Conservation (phyloP, 202 grass and related monocot genomes). For the Schoenoplectus tabernaemontani region DNA sequence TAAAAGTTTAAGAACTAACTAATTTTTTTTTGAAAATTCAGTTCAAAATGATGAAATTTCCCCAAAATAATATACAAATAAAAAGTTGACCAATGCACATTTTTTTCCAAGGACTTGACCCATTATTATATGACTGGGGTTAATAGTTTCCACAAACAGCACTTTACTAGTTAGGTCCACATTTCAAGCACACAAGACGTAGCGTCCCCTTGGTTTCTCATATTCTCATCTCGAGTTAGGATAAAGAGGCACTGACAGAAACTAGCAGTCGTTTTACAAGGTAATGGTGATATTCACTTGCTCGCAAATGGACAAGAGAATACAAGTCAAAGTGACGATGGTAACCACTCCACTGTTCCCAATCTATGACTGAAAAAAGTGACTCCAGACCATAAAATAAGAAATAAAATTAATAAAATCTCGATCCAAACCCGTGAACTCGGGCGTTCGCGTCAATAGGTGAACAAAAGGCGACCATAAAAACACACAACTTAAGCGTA, state of each 20-base stretch:
- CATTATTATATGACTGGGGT: too few species aligned
- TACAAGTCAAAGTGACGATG: neutral
- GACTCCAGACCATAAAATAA: neutral
- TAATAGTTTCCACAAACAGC: neutral
- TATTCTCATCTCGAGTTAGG: neutral
- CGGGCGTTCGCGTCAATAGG: too few species aligned
- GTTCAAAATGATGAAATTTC: too few species aligned
- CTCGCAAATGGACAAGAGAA: neutral
- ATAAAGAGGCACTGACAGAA: neutral
- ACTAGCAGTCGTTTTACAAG: neutral
- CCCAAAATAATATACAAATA: neutral
- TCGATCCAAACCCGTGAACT: too few species aligned
- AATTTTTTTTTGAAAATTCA: too few species aligned
- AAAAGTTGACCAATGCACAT: neutral
- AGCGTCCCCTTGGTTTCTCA: neutral
- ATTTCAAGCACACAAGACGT: neutral
- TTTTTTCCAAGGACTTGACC: too few species aligned
- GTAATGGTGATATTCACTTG: neutral
- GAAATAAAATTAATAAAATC: neutral
- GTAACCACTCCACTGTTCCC: neutral
- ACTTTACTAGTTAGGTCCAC: neutral
- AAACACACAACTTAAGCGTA: too few species aligned
- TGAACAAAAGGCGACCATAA: too few species aligned
- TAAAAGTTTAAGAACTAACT: too few species aligned
- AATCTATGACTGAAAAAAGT: too few species aligned